Evolutionary conservation across 352 stramenopile species (phyloP).

Genomic region (Globisporangium sylvaticum): DNA sequence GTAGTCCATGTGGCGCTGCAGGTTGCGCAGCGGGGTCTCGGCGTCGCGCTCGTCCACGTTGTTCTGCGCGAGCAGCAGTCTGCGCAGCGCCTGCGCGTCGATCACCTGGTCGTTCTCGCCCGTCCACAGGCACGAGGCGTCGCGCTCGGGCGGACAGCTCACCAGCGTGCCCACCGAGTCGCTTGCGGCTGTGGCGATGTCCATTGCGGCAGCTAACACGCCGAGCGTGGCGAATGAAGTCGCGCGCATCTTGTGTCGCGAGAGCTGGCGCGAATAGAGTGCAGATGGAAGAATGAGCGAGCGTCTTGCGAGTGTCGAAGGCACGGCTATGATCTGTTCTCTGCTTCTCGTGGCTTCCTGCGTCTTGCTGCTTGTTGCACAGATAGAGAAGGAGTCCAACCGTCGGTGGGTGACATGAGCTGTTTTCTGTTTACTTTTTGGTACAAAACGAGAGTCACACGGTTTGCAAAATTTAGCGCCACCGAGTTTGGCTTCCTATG

Average conservation of each 20-base stretch:
- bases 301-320: no score
- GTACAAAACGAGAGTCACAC: background rate
- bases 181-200: conserved; percentile 7
- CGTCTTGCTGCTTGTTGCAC: background rate
- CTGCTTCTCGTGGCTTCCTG: background rate
- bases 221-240: conserved; percentile 7
- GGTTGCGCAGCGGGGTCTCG: conserved; percentile 35
- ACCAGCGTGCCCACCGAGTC: conserved; percentile 52
- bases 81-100: conserved; percentile 32
- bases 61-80: conserved; percentile 43
- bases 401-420: no score
- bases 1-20: conserved; percentile 75
- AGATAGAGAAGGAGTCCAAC: background rate
- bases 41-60: conserved; percentile 22
- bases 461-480: background rate
- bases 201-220: conserved; percentile 10
- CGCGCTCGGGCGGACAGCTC: conserved; percentile 25
- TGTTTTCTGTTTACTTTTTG: background rate
- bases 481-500: background rate
- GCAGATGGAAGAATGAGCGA: background rate
- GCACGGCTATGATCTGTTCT: background rate
- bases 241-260: background rate
- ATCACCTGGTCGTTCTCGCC: conserved; percentile 41
- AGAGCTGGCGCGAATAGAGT: background rate
- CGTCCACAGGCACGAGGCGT: conserved; percentile 50